These are phyloP conservation scores for Arthrinium phaeospermum DNA, from an alignment of 2,329 filamentous ascomycete genomes.

Conservation along the genomic window DNA sequence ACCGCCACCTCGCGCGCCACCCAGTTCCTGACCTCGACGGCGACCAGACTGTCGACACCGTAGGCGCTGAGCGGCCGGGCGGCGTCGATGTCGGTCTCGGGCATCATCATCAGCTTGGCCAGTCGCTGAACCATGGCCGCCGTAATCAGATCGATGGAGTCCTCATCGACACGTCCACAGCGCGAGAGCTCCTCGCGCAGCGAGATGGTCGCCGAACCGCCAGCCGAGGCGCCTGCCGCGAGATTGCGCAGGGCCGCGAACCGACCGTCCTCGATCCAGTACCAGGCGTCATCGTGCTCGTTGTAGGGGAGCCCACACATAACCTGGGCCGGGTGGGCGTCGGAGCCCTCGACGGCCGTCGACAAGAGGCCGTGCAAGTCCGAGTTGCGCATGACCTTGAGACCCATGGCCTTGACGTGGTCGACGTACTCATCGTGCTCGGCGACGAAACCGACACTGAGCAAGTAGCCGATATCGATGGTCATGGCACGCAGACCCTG, in stretches of 20 bases:
- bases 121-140: background rate
- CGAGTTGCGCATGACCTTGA: slow-evolving; percentile 10
- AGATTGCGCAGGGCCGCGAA: background rate
- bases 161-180: background rate
- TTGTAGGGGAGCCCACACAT: slow-evolving; percentile 8
- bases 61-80: slow-evolving; percentile 26
- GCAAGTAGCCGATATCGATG: slow-evolving; percentile 42
- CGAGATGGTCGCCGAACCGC: background rate
- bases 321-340: background rate
- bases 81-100: slow-evolving; percentile 27
- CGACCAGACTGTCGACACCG: slow-evolving; percentile 40
- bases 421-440: slow-evolving; percentile 13
- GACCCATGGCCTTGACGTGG: slow-evolving; percentile 6
- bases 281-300: background rate
- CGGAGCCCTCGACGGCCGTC: background rate
- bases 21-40: slow-evolving; percentile 40
- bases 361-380: background rate
- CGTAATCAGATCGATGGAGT: background rate
- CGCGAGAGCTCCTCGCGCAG: background rate
- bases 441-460: slow-evolving; percentile 23
- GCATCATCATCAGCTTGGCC: slow-evolving; percentile 24
- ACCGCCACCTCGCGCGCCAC: slow-evolving; percentile 33
- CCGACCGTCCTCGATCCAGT: background rate
- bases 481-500: slow-evolving; percentile 36
- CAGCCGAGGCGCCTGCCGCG: background rate